A percentile compares a stretch with the other conserved stretches of the same genome.
Conservation (phyloP, 2,329 filamentous ascomycete genomes). For the Beauveria rudraprayagi region DNA sequence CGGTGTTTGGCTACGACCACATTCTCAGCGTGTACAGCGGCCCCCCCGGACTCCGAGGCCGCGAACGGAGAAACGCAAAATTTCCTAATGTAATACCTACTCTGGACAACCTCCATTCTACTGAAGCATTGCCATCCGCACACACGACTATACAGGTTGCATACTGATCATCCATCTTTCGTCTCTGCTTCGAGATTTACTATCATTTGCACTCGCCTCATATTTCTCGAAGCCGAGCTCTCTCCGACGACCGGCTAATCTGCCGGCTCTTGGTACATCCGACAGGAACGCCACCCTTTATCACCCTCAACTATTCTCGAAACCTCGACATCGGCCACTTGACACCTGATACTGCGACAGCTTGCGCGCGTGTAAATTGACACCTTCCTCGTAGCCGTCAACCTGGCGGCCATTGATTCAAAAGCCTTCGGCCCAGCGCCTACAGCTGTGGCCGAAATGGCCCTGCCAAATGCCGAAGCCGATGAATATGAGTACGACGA, state of each 20-base stretch:
- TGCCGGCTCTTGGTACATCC: conserved; percentile 1
- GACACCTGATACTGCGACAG: not conserved
- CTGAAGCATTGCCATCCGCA: conserved; percentile 4
- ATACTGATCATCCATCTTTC: not conserved
- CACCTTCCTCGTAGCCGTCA: conserved; percentile 34
- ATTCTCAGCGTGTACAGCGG: too few relatives aligned
- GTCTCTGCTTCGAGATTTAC: not conserved
- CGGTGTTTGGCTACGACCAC: too few relatives aligned
- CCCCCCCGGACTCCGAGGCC: conserved; percentile 27
- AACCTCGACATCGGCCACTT: not conserved
- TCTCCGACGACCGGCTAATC: not conserved
- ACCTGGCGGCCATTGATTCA: conserved; percentile 54
- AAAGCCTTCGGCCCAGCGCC: conserved; percentile 54
- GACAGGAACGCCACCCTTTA: conserved; percentile 6
- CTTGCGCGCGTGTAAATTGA: not conserved
- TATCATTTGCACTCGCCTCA: not conserved
- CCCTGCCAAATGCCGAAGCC: conserved; percentile 57
- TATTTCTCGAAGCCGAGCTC: not conserved
- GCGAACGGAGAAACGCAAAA: conserved; percentile 30
- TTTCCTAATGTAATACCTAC: conserved; percentile 16
- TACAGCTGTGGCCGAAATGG: conserved; percentile 61
- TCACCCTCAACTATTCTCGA: not conserved
- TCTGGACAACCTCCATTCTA: conserved; percentile 18
- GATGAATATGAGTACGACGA: conserved; percentile 59
- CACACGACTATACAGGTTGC: not conserved